Conservation (phyloP, 106 monocot species). For the Allium fistulosum region DNA sequence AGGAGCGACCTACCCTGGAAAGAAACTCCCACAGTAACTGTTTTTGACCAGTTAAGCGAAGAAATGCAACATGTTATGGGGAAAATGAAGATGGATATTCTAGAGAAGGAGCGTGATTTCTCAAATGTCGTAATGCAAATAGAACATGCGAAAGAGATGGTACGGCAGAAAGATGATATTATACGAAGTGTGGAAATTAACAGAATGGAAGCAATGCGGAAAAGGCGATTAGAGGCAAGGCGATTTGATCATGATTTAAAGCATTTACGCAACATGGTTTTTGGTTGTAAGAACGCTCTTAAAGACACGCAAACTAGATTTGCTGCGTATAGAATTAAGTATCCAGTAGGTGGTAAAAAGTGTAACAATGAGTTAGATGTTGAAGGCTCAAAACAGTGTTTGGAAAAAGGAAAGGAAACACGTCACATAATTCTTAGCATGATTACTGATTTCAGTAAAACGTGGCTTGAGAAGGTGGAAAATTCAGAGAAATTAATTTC, state of each 20-base stretch:
- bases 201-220: constrained; percentile 48
- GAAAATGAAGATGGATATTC: constrained; percentile 25
- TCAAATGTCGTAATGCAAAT: constrained; percentile 42
- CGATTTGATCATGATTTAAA: constrained; percentile 63
- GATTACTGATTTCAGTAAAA: constrained; percentile 29
- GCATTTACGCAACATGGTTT: constrained; percentile 35
- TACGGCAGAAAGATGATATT: constrained; percentile 61
- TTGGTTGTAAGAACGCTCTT: constrained; percentile 60
- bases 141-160: constrained; percentile 25
- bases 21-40: neutral
- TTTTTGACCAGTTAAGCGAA: constrained; percentile 21
- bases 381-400: constrained; percentile 25
- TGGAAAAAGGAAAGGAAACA: constrained; percentile 30
- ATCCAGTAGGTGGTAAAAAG: constrained; percentile 31
- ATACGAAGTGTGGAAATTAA: constrained; percentile 47
- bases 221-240: constrained; percentile 28
- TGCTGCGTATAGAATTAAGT: constrained; percentile 51
- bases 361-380: constrained; percentile 30
- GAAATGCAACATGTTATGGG: constrained; percentile 19
- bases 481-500: constrained; percentile 3
- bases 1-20: constrained; percentile 9
- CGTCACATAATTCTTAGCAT: constrained; percentile 11
- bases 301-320: constrained; percentile 40
- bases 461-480: constrained; percentile 39
- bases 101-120: constrained; percentile 43